Base-by-base conservation (phyloP, 1,284 basidiomycete genomes). In the Trametes hirsuta region DNA sequence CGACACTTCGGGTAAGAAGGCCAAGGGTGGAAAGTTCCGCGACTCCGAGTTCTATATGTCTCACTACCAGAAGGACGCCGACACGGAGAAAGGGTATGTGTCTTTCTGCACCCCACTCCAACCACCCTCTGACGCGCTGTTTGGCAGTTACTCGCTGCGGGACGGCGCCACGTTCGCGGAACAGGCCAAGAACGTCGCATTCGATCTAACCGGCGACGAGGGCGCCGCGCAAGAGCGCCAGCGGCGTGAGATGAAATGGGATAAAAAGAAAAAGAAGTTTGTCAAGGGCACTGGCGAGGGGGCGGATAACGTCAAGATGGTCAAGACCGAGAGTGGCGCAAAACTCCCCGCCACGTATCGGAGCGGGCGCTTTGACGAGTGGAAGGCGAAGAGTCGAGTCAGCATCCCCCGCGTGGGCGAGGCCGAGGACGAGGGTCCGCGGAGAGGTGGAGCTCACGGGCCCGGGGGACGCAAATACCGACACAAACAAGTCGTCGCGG, bases 221-320 rank as follows among this genome's bases (percentile, higher is more conserved):
- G 87, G 82, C 42, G 76, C 76, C 15, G 77, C 79, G 52, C 81
- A 83, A 34, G 80, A 84, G 12, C 82, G 85, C 59, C 86, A 87
- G 59, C 88, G 89, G 58, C 87, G 84, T 47, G 85, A 88, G 47
- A 80, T 81, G 63, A 82, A 81, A 61, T 99, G 97, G 97, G 96
- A 98, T 75, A 91, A 93, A 68, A 98, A 97, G 79, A 97, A 95
- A 77, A 98, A 98, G 75, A 95, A 93, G 70, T 98, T 98, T 67
- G 81, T 97, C 42, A 86, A 91, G 67, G 95, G 94, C 6, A 88
- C 88, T 42, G 92, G 93, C 10, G 82, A 81, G 35, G 95, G 96
- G 4, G 86, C 93, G 4, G 95, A 98, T 74, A 98, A 98, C 74
- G 84, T 97, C 69, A 98, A 98, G 76, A 82, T 99, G 67, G 92